These are phyloP conservation scores for Neofusicoccum parvum DNA, from an alignment of 2,329 filamentous ascomycete species.

Conservation along the genomic window DNA sequence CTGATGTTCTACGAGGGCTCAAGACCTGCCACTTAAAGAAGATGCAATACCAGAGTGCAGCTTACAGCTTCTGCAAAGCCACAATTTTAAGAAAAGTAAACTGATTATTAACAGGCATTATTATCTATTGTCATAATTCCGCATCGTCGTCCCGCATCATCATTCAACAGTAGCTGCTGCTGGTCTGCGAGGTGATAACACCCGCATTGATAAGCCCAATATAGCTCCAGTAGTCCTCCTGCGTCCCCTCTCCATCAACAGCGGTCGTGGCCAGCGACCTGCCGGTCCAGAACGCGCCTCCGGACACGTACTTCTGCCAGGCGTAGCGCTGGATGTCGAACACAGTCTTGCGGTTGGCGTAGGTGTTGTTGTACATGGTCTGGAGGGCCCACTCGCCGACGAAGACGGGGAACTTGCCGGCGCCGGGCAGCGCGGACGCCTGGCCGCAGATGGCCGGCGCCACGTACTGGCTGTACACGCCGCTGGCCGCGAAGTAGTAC, in stretches of 20 bases:
- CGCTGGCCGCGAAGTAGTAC: conserved; percentile 30
- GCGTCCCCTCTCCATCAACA: conserved; percentile 24
- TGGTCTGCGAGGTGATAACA: conserved; percentile 19
- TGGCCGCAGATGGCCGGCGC: conserved; percentile 25
- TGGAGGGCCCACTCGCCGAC: conserved; percentile 42
- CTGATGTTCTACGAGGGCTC: too few relatives aligned
- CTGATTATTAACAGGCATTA: too few relatives aligned
- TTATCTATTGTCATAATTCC: too few relatives aligned
- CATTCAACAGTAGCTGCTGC: not conserved
- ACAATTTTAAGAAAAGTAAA: too few relatives aligned
- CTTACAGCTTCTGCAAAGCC: too few relatives aligned
- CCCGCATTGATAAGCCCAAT: conserved; percentile 22
- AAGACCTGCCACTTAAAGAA: too few relatives aligned
- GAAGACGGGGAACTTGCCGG: conserved; percentile 31
- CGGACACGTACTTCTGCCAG: conserved; percentile 35
- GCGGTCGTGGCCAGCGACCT: conserved; percentile 25
- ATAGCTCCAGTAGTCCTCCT: conserved; percentile 27
- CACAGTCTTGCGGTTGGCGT: conserved; percentile 31
- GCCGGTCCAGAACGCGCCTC: conserved; percentile 35
- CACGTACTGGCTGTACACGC: conserved; percentile 25
- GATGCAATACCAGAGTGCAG: too few relatives aligned
- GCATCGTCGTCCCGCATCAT: too few relatives aligned
- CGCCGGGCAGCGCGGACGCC: conserved; percentile 23
- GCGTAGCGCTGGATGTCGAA: conserved; percentile 38
- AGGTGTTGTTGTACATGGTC: conserved; percentile 35